These are phyloP conservation scores for Trichoderma arundinaceum DNA, from an alignment of 2,329 filamentous ascomycete species.

Conservation along the genomic window DNA sequence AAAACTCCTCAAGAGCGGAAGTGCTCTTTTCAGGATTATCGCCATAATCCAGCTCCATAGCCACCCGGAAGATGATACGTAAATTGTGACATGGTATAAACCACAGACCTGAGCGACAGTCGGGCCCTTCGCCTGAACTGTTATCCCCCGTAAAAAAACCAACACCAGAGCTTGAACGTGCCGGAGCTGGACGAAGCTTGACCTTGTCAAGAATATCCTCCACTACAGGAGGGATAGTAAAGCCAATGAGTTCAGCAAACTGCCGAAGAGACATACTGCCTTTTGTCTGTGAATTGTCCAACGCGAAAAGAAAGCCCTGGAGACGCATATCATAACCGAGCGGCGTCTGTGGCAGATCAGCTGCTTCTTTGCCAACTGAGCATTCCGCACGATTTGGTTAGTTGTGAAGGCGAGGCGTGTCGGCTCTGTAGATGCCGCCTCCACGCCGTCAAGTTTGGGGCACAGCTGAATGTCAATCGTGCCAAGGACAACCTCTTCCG, in stretches of 20 bases:
- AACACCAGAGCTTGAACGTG: neutral
- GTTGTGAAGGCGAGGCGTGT: neutral
- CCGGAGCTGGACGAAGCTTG: neutral
- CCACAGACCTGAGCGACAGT: neutral
- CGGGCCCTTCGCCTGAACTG: neutral
- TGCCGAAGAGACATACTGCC: neutral
- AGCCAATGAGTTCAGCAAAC: neutral
- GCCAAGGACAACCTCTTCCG: neutral
- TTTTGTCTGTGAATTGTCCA: neutral
- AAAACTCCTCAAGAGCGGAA: neutral
- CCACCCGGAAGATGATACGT: neutral
- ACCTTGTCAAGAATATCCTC: neutral
- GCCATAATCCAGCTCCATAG: neutral
- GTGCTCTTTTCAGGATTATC: neutral
- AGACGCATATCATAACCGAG: neutral
- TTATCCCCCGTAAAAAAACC: neutral
- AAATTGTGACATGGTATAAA: neutral
- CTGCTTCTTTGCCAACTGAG: neutral
- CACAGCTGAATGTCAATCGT: neutral
- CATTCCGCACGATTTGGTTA: neutral
- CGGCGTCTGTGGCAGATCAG: neutral
- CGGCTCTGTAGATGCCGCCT: neutral
- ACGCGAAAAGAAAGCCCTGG: neutral
- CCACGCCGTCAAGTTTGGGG: neutral
- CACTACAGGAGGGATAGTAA: neutral